Base-by-base conservation (phyloP, 2,329 filamentous ascomycete genomes). In the Emergomyces pasteurianus region DNA sequence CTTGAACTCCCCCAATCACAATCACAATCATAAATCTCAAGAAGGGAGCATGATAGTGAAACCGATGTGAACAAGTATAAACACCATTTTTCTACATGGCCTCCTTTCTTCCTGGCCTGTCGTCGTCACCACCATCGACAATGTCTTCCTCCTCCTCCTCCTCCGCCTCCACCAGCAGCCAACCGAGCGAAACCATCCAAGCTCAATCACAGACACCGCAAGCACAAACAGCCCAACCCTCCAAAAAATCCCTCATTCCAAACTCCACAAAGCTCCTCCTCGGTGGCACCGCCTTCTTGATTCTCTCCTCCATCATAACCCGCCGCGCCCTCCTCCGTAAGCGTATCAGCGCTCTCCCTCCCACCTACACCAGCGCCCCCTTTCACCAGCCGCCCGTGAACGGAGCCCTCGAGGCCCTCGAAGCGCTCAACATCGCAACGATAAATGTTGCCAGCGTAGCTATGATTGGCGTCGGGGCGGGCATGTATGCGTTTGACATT, bases 401-500 rank as follows among this genome's bases (percentile, higher is more conserved):
- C 68, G 85, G 86, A 8, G 81, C 84, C 1, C 72, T 88, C 46
- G 86, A 96, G 64, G 92, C 92, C 0, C 75, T 88, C 40, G 88
- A 95, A 74, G 92, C 92, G 0, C 78, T 99, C 26, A 88, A 86
- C 56, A 78, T 96, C 42, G 94, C 92, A 0, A 96, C 92, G 0
- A 81, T 96, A 67, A 96, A 96, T 68, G 89, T 94, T 14, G 69
- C 86, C 38, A 88, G 86, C 67, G 83, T 94, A 57, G 86, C 81
- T 0, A 84, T 96, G 72, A 84, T 95, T 81, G 75, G 82, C 9
- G 80, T 83, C 0, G 94, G 92, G 3, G 90, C 87, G 0, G 73
- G 86, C 12, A 79, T 89, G 63, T 95, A 87, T 81, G 86, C 84
- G 0, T 83, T 94, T 63, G 88, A 96, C 71, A 83, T 97, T 42